These are phyloP conservation scores for Fusarium sp. DNA, from an alignment of 2,329 filamentous ascomycete genomes.

Conservation along the genomic window DNA sequence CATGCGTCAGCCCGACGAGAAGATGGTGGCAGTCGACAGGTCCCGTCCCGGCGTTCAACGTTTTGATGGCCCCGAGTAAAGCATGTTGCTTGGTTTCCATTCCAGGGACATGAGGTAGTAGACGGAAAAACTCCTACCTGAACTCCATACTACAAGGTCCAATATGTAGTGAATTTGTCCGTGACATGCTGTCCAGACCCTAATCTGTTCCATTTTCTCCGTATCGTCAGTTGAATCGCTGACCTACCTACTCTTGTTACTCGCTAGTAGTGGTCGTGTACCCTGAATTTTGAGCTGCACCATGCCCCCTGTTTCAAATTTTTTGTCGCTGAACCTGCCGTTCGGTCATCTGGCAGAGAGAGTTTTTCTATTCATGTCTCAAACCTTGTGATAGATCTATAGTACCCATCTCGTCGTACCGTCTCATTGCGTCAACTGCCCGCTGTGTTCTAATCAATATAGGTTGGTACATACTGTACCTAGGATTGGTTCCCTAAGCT, in stretches of 20 bases:
- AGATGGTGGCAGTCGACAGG: conserved; percentile 21
- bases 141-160: conserved; percentile 13
- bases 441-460: neutral
- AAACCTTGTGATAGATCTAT: neutral
- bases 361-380: neutral
- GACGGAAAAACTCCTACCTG: conserved; percentile 14
- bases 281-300: neutral
- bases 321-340: neutral
- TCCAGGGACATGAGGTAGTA: conserved; percentile 20
- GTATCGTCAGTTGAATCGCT: neutral
- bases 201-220: neutral
- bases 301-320: conserved; percentile 5
- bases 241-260: neutral
- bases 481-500: neutral
- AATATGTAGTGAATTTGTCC: neutral
- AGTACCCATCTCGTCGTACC: neutral
- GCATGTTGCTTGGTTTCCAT: conserved; percentile 28
- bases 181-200: neutral
- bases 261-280: neutral
- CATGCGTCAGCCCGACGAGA: conserved; percentile 33
- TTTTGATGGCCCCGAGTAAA: conserved; percentile 35
- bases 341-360: neutral
- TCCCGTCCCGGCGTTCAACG: conserved; percentile 13
- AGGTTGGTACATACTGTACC: neutral
- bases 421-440: neutral